These are phyloP conservation scores for Chrysopogon serrulatus DNA, from an alignment of 176 grass and related monocot species.

Conservation along the genomic window DNA sequence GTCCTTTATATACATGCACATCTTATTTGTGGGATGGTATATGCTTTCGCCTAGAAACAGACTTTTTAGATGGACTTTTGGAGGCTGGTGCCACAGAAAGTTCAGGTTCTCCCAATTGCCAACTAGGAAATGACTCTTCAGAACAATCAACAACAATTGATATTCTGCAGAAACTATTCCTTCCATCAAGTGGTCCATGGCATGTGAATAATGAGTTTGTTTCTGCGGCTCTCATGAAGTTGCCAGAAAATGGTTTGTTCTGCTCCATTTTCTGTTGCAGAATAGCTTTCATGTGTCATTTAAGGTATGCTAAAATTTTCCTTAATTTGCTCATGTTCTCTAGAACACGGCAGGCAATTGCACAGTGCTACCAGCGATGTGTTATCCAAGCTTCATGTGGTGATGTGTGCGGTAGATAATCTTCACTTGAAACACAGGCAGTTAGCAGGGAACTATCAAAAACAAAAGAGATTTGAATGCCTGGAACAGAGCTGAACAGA, in stretches of 20 bases:
- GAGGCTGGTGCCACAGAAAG: conserved; percentile 70
- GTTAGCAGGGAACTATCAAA: conserved; percentile 46
- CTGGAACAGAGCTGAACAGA: conserved; percentile 61
- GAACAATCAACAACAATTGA: conserved; percentile 30
- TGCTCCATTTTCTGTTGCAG: conserved; percentile 16
- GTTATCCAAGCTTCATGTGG: conserved; percentile 45
- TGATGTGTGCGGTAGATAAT: conserved; percentile 44
- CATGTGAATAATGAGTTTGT: conserved; percentile 36
- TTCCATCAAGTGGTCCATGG: conserved; percentile 43
- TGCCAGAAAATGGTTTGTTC: conserved; percentile 58
- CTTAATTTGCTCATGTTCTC: conserved; percentile 29
- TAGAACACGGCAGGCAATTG: conserved; percentile 44
- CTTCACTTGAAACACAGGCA: conserved; percentile 77
- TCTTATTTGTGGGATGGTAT: conserved; percentile 49
- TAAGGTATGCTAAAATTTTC: conserved; percentile 14
- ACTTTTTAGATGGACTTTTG: conserved; percentile 54
- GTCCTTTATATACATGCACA: neutral
- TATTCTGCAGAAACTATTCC: conserved; percentile 46
- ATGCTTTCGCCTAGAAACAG: conserved; percentile 36
- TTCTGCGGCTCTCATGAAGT: conserved; percentile 19
- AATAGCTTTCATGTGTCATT: neutral
- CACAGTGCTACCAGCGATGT: conserved; percentile 24
- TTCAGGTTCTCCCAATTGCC: conserved; percentile 38
- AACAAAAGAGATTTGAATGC: conserved; percentile 46
- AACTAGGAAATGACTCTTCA: conserved; percentile 34